Percentiles rank a stretch among this genome's conserved stretches.
Conservation (phyloP, 1,284 basidiomycete species). For the Cronartium quercuum region DNA sequence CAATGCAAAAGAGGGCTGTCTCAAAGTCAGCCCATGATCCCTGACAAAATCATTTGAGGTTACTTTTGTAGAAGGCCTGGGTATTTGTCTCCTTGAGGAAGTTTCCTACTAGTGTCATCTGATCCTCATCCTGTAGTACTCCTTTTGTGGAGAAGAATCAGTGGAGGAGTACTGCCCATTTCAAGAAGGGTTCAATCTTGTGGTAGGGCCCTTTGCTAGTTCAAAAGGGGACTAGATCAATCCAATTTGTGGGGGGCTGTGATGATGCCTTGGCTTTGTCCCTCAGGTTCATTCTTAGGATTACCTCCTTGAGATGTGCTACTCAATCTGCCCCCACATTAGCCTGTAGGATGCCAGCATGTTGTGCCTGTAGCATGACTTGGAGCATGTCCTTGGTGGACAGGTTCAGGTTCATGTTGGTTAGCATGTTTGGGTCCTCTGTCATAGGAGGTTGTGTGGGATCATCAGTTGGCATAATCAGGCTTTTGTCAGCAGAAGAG, state of each 20-base stretch:
- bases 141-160: constrained; percentile 5
- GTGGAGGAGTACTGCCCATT: background rate
- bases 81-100: constrained; percentile 10
- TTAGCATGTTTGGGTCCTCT: no score
- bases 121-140: background rate
- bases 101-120: background rate
- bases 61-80: background rate
- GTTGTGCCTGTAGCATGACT: background rate
- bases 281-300: background rate
- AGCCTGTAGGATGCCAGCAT: background rate
- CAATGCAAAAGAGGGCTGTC: background rate
- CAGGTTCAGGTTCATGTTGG: no score
- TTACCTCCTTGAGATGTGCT: background rate
- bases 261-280: background rate
- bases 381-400: background rate
- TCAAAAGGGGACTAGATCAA: background rate
- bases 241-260: background rate
- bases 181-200: background rate
- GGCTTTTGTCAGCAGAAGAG: no score
- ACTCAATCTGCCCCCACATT: background rate
- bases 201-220: background rate
- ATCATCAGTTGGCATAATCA: no score
- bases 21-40: background rate
- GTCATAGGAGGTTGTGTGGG: no score
- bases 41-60: background rate